These are phyloP conservation scores for Tricholoma furcatifolium DNA, from an alignment of 768 basidiomycete genomes.

Conservation along the genomic window DNA sequence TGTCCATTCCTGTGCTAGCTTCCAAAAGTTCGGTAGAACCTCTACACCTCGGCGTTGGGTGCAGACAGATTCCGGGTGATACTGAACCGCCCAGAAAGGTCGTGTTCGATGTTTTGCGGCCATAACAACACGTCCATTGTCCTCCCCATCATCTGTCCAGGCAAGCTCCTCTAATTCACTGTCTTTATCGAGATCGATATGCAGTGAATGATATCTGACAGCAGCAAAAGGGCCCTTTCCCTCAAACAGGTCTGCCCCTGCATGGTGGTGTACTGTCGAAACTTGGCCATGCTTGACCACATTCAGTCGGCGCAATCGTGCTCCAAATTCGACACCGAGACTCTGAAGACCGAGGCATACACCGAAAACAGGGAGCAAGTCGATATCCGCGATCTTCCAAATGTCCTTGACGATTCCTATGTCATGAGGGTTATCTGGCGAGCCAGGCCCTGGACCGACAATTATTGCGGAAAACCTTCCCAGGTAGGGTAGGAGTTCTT, in stretches of 20 bases:
- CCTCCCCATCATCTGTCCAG: constrained; percentile 67
- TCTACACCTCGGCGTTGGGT: constrained; percentile 68
- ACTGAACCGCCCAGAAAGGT: constrained; percentile 89
- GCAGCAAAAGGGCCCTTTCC: constrained; percentile 52
- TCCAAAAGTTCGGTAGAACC: constrained; percentile 75
- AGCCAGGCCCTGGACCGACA: constrained; percentile 81
- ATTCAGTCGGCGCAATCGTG: constrained; percentile 51
- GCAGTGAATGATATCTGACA: constrained; percentile 81
- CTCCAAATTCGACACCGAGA: constrained; percentile 64
- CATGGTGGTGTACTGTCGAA: constrained; percentile 62
- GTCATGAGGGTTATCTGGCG: constrained; percentile 59
- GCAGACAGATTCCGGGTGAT: constrained; percentile 83
- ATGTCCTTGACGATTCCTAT: constrained; percentile 69
- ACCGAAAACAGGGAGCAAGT: constrained; percentile 72
- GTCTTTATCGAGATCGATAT: constrained; percentile 46
- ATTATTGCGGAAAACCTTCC: constrained; percentile 65
- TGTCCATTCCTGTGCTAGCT: constrained; percentile 60
- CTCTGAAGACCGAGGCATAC: constrained; percentile 86
- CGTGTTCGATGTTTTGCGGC: constrained; percentile 58
- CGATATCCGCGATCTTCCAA: constrained; percentile 57
- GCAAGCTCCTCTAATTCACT: constrained; percentile 64
- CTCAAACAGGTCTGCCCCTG: constrained; percentile 58
- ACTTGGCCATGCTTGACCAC: constrained; percentile 82
- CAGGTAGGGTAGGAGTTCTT: constrained; percentile 53
- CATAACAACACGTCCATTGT: constrained; percentile 75